Evolutionary conservation across 176 grass and related monocot species (phyloP), one percentile per base, ranked within the genome.

Genomic region (Neostapfia colusana): DNA sequence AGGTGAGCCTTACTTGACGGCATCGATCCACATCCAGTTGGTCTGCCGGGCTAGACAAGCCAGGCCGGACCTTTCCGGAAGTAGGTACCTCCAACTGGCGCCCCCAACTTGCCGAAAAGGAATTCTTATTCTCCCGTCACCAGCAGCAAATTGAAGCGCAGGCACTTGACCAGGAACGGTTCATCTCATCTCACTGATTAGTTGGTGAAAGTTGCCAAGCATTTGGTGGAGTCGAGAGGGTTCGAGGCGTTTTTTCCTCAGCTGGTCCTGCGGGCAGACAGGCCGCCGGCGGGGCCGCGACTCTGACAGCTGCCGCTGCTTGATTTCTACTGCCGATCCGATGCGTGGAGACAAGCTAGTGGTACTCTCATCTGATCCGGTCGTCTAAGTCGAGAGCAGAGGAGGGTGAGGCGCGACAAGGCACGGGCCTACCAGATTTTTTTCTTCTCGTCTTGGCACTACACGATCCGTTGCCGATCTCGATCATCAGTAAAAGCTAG

Each of bases 81-180:
- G 74, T 76, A 41, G 74, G 25, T 62, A 39, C 27, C 59, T 4
- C 73, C 74, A 49, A 76, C 58, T 76, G 40, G 74, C 74, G 9
- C 18, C 74, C 27, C 61, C n/a, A 53, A 66, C 61, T 78, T 26
- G 75, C 61, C 45, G 20, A 53, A 66, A 50, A 54, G 41, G 42
- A 77, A 16, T 53, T 1, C 50, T 37, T 45, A 0, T 18, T 10
- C 16, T 31, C 5, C 37, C 53, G 72, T 75, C 72, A 59, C 54
- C 72, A 43, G 71, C 11, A 20, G n/a, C n/a, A 0, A 0, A 2
- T 23, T 11, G 69, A 5, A 53, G 31, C 4, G 70, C 71, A 27
- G 35, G 11, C 23, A 41, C 50, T 17, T 27, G 55, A 75, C 38
- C 55, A 28, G 31, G 38, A 59, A 28, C 23, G 37, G 10, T 42